Conservation (phyloP, 2,329 filamentous ascomycete genomes). For the Hymenoscyphus occultus region DNA sequence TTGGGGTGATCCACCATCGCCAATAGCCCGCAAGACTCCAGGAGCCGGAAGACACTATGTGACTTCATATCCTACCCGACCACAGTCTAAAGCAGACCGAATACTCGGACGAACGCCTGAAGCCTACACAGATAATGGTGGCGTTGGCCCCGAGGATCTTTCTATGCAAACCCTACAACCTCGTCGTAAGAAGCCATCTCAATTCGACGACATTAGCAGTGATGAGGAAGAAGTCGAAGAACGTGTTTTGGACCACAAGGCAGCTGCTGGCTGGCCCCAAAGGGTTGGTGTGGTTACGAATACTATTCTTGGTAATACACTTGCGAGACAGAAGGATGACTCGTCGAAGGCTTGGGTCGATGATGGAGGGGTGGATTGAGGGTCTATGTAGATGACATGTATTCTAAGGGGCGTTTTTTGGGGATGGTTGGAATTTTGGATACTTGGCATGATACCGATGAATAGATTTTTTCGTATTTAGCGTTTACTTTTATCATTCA, state of each 20-base stretch:
- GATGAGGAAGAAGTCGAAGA: constrained; percentile 33
- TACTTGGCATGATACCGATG: background rate
- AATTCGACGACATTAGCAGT: constrained; percentile 31
- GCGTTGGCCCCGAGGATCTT: constrained; percentile 20
- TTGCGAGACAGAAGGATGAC: constrained; percentile 34
- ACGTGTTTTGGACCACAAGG: constrained; percentile 25
- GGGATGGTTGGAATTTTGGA: constrained; percentile 7
- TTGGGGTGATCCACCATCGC: constrained; percentile 50
- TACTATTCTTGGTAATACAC: constrained; percentile 34
- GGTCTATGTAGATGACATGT: background rate
- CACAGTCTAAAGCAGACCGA: constrained; percentile 37
- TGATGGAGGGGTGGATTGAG: constrained; percentile 33
- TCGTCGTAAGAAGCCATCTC: constrained; percentile 20
- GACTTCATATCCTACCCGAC: constrained; percentile 23
- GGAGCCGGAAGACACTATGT: constrained; percentile 35
- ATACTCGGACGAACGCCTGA: constrained; percentile 33
- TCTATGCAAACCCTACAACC: constrained; percentile 33
- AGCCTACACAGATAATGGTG: constrained; percentile 30
- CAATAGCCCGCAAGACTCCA: constrained; percentile 13
- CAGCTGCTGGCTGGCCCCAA: constrained; percentile 32
- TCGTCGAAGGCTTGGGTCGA: constrained; percentile 26
- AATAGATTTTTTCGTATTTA: background rate
- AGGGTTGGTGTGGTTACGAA: constrained; percentile 34
- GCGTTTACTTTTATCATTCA: no score
- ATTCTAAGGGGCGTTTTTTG: background rate